Evolutionary conservation across 2,329 filamentous ascomycete genomes (phyloP), one percentile per base, ranked within the genome.

Genomic region (Trichoderma sp.): DNA sequence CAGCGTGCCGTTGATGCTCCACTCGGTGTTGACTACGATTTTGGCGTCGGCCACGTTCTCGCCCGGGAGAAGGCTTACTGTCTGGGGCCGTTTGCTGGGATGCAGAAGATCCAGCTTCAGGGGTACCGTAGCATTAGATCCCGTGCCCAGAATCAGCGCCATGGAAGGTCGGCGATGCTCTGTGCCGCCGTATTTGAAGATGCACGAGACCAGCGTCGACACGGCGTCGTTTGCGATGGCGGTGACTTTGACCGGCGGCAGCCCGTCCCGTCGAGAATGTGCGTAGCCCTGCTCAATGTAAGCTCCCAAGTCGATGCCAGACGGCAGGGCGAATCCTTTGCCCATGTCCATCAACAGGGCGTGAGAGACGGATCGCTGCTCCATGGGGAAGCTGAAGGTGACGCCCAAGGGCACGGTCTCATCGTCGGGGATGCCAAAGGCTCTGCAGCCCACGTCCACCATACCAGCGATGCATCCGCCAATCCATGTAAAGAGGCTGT

Each of bases 221-320:
- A 94, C 91, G 0, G 92, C 87, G 73, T 95, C 92, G 73, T 94
- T 95, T 42, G 91, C 88, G 70, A 95, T 94, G 59, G 92, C 92
- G 9, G 87, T 85, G 61, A 94, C 89, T 69, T 85, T 85, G 70
- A 95, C 85, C 13, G 82, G 84, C 1, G 92, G 92, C 25, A 93
- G 79, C 13, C 78, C 75, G 1, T 77, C 70, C 5, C 73, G 71
- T 39, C 81, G 80, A n/a, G 84, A 79, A 37, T 81, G 80, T 53
- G 84, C 80, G 72, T 91, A 92, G 0, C 89, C 89, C 37, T 81
- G 78, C 10, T 84, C 77, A 7, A 92, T 80, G 70, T 87, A 83
- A 35, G 84, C 83, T 9, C 86, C 88, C 2, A 92, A 80, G 67
- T 91, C 86, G 7, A 89, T 77, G 52, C 88, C 81, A 1, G 86